phyloP scores from a whole-genome alignment of 2,329 filamentous ascomycete species.

The Fusarium sp. region DNA sequence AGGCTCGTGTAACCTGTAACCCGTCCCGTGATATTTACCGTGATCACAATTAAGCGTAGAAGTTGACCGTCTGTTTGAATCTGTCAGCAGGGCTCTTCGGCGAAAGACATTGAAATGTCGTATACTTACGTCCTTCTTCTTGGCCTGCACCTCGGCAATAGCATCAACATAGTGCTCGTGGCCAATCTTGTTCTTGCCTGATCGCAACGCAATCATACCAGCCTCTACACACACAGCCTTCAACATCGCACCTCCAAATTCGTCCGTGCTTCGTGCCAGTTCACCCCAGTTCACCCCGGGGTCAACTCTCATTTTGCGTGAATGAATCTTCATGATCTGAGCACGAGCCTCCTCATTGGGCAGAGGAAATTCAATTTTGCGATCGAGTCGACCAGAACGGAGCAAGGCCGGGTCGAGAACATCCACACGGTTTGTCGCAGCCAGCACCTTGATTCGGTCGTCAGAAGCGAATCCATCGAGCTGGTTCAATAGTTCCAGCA shows the following conservation, averaged over 20 bases:
- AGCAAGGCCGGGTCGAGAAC: conserved; percentile 92
- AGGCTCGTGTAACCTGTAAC: conserved; percentile 21
- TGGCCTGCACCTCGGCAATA: conserved; percentile 92
- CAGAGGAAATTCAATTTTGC: conserved; percentile 98
- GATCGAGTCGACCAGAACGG: conserved; percentile 89
- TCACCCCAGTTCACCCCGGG: conserved; percentile 95
- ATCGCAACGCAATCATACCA: conserved; percentile 96
- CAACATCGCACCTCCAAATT: conserved; percentile 96
- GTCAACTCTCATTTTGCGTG: conserved; percentile 97
- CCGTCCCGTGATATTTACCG: conserved; percentile 20
- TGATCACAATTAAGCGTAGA: conserved; percentile 58
- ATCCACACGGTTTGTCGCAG: conserved; percentile 93
- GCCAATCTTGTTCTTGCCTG: conserved; percentile 94
- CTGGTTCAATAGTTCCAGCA: conserved; percentile 98
- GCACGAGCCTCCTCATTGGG: conserved; percentile 98
- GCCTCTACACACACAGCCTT: conserved; percentile 99
- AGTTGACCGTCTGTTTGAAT: conserved; percentile 64
- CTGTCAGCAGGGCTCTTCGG: conserved; percentile 23
- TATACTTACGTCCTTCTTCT: conserved; percentile 86
- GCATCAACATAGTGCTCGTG: conserved; percentile 99
- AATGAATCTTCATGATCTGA: conserved; percentile 97
- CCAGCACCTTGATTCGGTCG: conserved; percentile 95
- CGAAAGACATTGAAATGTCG: background rate
- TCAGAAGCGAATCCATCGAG: conserved; percentile 97
- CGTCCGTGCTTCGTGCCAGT: conserved; percentile 94